These are phyloP conservation scores for Diutina catenulata DNA, from an alignment of 1,139 yeast genomes.

Conservation along the genomic window DNA sequence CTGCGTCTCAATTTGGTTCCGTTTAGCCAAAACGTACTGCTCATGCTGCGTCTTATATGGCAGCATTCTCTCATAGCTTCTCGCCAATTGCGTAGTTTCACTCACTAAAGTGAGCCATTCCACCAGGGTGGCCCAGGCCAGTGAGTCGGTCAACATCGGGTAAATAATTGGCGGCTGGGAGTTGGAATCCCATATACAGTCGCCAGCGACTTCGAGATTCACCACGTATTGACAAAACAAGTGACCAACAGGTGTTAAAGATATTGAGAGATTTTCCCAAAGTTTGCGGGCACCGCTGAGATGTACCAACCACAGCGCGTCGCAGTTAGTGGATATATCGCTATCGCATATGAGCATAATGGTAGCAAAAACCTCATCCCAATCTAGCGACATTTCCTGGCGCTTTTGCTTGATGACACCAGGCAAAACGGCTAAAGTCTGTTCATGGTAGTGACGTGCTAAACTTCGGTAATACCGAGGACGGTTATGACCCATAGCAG, in stretches of 20 bases:
- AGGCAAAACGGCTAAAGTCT: background rate
- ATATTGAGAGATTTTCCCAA: background rate
- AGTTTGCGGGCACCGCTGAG: background rate
- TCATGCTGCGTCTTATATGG: background rate
- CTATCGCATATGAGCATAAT: background rate
- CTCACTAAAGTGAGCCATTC: background rate
- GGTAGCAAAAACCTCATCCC: constrained; percentile 2
- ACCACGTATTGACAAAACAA: background rate
- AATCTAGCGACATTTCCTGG: background rate
- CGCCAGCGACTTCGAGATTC: background rate
- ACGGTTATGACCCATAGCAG: background rate
- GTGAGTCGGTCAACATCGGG: no score
- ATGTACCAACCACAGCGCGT: background rate
- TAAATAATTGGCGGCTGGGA: no score
- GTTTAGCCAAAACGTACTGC: background rate
- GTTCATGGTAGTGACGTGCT: no score
- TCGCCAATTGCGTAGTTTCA: background rate
- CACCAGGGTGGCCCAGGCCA: background rate
- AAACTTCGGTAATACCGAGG: no score
- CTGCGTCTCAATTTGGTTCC: constrained; percentile 2
- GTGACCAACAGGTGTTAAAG: background rate
- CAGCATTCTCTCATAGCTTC: background rate
- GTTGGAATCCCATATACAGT: background rate
- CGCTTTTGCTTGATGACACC: background rate
- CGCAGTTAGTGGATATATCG: background rate